phyloP scores from a whole-genome alignment of 176 grass and related monocot species.

The Metroxylon sagu region DNA sequence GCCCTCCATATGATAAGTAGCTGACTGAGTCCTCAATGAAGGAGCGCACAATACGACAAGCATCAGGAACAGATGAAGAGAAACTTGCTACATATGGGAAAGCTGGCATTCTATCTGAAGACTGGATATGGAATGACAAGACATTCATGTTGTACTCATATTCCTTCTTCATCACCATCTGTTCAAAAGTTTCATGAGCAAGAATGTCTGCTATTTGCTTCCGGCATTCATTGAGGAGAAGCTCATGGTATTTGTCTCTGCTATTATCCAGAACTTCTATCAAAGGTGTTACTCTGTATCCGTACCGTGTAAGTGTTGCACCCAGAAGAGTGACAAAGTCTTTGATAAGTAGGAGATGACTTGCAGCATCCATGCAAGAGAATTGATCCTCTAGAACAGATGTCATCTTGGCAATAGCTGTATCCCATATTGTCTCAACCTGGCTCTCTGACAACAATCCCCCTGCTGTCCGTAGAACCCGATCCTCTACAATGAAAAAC shows the following conservation, averaged over 20 bases:
- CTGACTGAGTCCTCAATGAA: conserved; percentile 76
- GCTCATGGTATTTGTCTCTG: conserved; percentile 53
- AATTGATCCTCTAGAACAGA: conserved; percentile 61
- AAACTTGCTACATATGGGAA: conserved; percentile 67
- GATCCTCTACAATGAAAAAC: conserved; percentile 73
- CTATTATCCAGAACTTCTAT: conserved; percentile 56
- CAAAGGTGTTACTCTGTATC: conserved; percentile 37
- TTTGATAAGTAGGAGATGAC: conserved; percentile 57
- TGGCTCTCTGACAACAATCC: conserved; percentile 62
- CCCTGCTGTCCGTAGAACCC: conserved; percentile 56
- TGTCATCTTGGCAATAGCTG: conserved; percentile 53
- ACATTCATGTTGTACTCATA: conserved; percentile 61
- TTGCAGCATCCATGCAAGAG: conserved; percentile 43
- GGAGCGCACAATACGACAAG: conserved; percentile 51
- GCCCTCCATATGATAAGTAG: conserved; percentile 58
- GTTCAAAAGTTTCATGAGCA: conserved; percentile 43
- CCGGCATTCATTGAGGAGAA: conserved; percentile 53
- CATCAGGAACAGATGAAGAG: conserved; percentile 73
- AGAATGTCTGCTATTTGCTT: conserved; percentile 46
- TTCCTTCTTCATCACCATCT: conserved; percentile 62
- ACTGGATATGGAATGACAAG: conserved; percentile 52
- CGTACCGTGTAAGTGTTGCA: conserved; percentile 43
- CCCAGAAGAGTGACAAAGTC: conserved; percentile 58
- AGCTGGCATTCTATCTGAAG: conserved; percentile 30
- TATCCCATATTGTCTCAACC: conserved; percentile 60